Evolutionary conservation across 1,139 yeast species (phyloP).

Genomic region (Geotrichum phurueaensis): DNA sequence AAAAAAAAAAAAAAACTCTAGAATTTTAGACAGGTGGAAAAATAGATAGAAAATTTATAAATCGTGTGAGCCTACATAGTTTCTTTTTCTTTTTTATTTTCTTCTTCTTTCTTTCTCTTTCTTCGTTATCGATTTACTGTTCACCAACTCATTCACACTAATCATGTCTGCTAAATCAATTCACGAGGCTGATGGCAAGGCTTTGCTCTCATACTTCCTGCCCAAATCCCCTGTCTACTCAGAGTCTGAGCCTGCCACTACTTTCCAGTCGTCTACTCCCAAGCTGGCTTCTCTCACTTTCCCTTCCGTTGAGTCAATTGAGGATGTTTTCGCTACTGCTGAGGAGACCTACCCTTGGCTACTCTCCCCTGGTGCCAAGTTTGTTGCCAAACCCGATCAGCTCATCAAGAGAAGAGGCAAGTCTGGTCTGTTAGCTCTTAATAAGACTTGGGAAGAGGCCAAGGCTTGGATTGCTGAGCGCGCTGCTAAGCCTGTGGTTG

Average conservation of each 20-base stretch:
- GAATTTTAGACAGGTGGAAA: neutral
- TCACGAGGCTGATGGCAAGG: slow-evolving; percentile 46
- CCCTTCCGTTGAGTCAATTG: slow-evolving; percentile 30
- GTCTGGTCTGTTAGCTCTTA: slow-evolving; percentile 42
- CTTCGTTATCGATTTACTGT: neutral
- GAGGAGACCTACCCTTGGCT: slow-evolving; percentile 42
- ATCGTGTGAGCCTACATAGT: neutral
- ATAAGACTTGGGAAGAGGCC: slow-evolving; percentile 42
- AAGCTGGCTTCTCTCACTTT: slow-evolving; percentile 38
- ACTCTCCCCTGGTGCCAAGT: slow-evolving; percentile 35
- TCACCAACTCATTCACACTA: neutral
- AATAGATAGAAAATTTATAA: neutral
- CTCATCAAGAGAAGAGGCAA: slow-evolving; percentile 45
- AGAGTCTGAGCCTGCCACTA: slow-evolving; percentile 32
- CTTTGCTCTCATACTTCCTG: slow-evolving; percentile 40
- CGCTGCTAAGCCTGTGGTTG: slow-evolving; percentile 39
- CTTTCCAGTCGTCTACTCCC: slow-evolving; percentile 38
- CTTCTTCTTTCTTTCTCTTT: neutral
- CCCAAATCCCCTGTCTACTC: slow-evolving; percentile 39
- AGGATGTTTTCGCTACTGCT: slow-evolving; percentile 35
- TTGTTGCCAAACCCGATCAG: slow-evolving; percentile 46
- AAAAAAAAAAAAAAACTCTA: neutral
- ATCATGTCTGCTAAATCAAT: slow-evolving; percentile 43
- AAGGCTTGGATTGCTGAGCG: slow-evolving; percentile 41
- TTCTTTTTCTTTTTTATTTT: neutral